A percentile compares a stretch with the other conserved stretches of the same genome.
Conservation (phyloP, 257 asterid species). For the Salvia splendens region DNA sequence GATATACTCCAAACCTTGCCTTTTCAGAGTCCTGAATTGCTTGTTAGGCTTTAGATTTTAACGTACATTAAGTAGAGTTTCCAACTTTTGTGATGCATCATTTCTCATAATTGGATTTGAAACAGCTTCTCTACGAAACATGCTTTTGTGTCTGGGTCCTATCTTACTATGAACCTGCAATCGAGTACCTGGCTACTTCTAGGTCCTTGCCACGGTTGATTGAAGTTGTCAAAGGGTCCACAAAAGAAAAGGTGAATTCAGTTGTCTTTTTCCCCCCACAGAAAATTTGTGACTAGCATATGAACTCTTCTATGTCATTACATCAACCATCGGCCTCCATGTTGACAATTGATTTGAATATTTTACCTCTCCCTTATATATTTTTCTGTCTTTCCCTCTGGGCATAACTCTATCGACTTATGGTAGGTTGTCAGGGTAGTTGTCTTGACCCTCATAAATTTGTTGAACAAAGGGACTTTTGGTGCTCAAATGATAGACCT, state of each 20-base stretch:
- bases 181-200: slow-evolving; percentile 76
- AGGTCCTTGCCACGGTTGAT: slow-evolving; percentile 67
- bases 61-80: neutral
- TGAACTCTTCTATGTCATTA: slow-evolving; percentile 7
- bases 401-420: slow-evolving; percentile 26
- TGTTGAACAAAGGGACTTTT: slow-evolving; percentile 69
- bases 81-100: neutral
- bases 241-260: slow-evolving; percentile 74
- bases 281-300: neutral
- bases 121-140: slow-evolving; percentile 88
- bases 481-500: slow-evolving; percentile 82
- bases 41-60: no score
- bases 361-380: slow-evolving; percentile 17
- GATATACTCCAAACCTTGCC: neutral
- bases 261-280: neutral
- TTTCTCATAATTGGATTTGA: slow-evolving; percentile 30
- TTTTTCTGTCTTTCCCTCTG: slow-evolving; percentile 3
- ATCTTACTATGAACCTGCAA: slow-evolving; percentile 84
- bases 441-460: slow-evolving; percentile 67
- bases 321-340: slow-evolving; percentile 13
- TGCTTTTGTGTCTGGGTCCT: slow-evolving; percentile 81
- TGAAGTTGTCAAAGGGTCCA: slow-evolving; percentile 83
- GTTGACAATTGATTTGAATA: slow-evolving; percentile 11
- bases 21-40: slow-evolving; percentile 1
- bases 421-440: slow-evolving; percentile 83